These are phyloP conservation scores for Solanum chacoense DNA, from an alignment of 305 asterid species.

Conservation along the genomic window DNA sequence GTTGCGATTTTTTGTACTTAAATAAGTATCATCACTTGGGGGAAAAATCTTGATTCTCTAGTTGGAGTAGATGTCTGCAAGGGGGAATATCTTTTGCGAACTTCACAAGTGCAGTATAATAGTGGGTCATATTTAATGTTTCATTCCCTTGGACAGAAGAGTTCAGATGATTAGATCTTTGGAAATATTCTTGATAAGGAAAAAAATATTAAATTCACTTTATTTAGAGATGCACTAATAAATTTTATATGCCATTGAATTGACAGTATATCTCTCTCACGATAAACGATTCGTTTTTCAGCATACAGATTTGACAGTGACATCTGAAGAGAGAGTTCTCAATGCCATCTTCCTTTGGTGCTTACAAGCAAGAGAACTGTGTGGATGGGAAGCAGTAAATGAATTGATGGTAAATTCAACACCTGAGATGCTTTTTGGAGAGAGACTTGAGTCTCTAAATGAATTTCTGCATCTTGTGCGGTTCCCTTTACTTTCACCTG, in stretches of 20 bases:
- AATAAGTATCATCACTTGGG: background rate
- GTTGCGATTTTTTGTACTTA: background rate
- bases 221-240: background rate
- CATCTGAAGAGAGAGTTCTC: constrained; percentile 92
- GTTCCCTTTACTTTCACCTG: constrained; percentile 60
- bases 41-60: background rate
- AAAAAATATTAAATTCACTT: background rate
- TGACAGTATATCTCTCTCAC: constrained; percentile 10
- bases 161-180: background rate
- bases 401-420: constrained; percentile 38
- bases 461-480: constrained; percentile 49
- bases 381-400: constrained; percentile 65
- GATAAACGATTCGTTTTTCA: constrained; percentile 25
- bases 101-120: background rate
- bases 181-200: background rate
- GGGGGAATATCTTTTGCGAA: background rate
- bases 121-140: background rate
- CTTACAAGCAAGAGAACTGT: constrained; percentile 48
- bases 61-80: background rate
- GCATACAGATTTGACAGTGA: constrained; percentile 92
- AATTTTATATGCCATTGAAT: background rate
- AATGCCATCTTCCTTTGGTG: constrained; percentile 79
- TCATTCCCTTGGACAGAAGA: background rate
- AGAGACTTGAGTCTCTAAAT: constrained; percentile 42
- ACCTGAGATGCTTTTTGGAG: constrained; percentile 51